A percentile compares a stretch with the other conserved stretches of the same genome.
These are phyloP conservation scores for Erigeron philadelphicus DNA, from an alignment of 140 eudicot genomes.

Conservation along the genomic window DNA sequence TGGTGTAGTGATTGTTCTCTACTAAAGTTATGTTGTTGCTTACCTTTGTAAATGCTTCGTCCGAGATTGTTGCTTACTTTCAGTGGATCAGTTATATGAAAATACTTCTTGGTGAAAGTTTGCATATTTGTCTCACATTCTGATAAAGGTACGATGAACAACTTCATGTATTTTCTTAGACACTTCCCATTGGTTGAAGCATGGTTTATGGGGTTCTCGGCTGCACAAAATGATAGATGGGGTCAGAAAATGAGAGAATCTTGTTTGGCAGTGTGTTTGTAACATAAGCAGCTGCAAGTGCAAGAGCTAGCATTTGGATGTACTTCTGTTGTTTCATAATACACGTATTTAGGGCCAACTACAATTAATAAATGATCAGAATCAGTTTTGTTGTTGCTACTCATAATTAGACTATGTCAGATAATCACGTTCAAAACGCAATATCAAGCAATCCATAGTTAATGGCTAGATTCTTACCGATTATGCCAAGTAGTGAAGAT, in stretches of 20 bases:
- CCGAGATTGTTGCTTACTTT: constrained; percentile 80
- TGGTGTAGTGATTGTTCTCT: neutral
- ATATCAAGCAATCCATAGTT: constrained; percentile 1
- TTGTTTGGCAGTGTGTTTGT: too few species aligned
- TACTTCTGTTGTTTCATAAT: too few species aligned
- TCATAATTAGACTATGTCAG: neutral
- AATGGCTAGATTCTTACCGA: constrained; percentile 34
- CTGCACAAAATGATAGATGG: constrained; percentile 34
- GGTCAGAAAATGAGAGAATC: constrained; percentile 9
- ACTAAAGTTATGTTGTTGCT: neutral
- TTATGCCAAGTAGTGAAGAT: constrained; percentile 35
- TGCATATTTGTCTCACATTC: constrained; percentile 25
- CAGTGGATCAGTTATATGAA: constrained; percentile 75
- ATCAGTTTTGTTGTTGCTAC: neutral
- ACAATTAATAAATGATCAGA: neutral
- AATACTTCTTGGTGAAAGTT: constrained; percentile 40
- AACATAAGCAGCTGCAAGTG: too few species aligned
- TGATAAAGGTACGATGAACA: constrained; percentile 54
- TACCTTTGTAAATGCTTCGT: constrained; percentile 73
- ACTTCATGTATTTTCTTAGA: constrained; percentile 38
- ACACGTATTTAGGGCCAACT: too few species aligned
- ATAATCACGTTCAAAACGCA: neutral
- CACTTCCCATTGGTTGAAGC: constrained; percentile 44
- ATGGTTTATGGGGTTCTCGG: constrained; percentile 42
- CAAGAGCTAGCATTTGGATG: too few species aligned